Conservation (phyloP, 2,329 filamentous ascomycete genomes). For the Pyrenochaeta sp. region DNA sequence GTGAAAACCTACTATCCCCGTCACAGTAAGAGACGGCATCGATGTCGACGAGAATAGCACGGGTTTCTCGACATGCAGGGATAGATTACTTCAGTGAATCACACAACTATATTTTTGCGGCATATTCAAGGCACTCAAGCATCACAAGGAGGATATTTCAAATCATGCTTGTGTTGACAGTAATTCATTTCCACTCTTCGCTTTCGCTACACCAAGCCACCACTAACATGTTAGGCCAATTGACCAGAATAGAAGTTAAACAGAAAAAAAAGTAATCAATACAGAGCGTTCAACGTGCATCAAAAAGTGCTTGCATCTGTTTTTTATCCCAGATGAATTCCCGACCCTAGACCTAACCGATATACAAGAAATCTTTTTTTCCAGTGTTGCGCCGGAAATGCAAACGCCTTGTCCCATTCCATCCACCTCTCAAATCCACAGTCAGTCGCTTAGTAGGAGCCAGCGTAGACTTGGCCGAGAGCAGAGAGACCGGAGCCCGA, state of each 20-base stretch:
- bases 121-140: no score
- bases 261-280: constrained; percentile 14
- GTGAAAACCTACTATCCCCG: no score
- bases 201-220: constrained; percentile 22
- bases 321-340: constrained; percentile 3
- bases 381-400: constrained; percentile 6
- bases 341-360: constrained; percentile 2
- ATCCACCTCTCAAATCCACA: neutral
- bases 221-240: neutral
- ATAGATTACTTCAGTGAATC: no score
- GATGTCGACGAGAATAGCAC: no score
- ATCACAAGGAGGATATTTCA: no score
- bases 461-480: constrained; percentile 38
- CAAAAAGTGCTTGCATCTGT: constrained; percentile 2
- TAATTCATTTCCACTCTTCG: neutral
- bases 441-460: constrained; percentile 15
- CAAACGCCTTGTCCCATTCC: constrained; percentile 5
- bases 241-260: constrained; percentile 11
- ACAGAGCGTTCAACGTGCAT: constrained; percentile 8
- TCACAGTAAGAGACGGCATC: no score
- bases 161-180: neutral
- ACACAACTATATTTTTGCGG: no score
- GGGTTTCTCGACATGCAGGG: no score
- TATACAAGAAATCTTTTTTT: constrained; percentile 7
- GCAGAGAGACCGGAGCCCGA: constrained; percentile 26